Conservation (phyloP, 2,329 filamentous ascomycete genomes). For the Plectosphaerella plurivora region DNA sequence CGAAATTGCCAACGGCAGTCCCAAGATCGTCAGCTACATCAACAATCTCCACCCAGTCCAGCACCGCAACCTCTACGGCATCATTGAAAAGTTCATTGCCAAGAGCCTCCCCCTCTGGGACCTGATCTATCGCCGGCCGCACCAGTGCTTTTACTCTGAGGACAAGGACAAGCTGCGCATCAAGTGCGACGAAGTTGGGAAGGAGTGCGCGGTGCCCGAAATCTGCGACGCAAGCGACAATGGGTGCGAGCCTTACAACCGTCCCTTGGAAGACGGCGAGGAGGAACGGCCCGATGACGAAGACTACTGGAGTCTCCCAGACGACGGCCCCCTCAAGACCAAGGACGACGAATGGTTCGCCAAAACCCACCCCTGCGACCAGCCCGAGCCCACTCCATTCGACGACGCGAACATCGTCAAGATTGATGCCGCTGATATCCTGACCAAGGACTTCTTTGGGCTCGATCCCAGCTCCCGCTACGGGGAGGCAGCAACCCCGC, state of each 20-base stretch:
- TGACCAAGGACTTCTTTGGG: slow-evolving; percentile 12
- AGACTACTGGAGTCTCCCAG: slow-evolving; percentile 10
- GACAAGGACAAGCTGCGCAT: slow-evolving; percentile 18
- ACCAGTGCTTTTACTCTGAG: slow-evolving; percentile 11
- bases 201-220: slow-evolving; percentile 13
- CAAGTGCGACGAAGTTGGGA: slow-evolving; percentile 2
- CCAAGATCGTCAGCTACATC: slow-evolving; percentile 44
- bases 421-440: slow-evolving; percentile 3
- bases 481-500: too few species aligned
- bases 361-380: slow-evolving; percentile 15
- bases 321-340: slow-evolving; percentile 2
- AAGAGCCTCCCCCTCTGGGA: slow-evolving; percentile 42
- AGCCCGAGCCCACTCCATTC: slow-evolving; percentile 7
- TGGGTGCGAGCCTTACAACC: slow-evolving; percentile 11
- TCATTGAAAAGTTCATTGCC: slow-evolving; percentile 36
- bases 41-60: slow-evolving; percentile 46
- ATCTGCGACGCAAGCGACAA: slow-evolving; percentile 9
- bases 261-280: slow-evolving; percentile 21
- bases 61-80: slow-evolving; percentile 30
- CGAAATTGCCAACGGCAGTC: slow-evolving; percentile 22
- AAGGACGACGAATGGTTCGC: slow-evolving; percentile 22
- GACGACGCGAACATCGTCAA: not conserved
- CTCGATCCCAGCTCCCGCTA: too few species aligned
- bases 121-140: slow-evolving; percentile 24
- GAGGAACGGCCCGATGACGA: slow-evolving; percentile 11